Percentiles rank a stretch among this genome's conserved stretches.
phyloP scores from a whole-genome alignment of 768 basidiomycete species.

The Multifurca ochricompacta region DNA sequence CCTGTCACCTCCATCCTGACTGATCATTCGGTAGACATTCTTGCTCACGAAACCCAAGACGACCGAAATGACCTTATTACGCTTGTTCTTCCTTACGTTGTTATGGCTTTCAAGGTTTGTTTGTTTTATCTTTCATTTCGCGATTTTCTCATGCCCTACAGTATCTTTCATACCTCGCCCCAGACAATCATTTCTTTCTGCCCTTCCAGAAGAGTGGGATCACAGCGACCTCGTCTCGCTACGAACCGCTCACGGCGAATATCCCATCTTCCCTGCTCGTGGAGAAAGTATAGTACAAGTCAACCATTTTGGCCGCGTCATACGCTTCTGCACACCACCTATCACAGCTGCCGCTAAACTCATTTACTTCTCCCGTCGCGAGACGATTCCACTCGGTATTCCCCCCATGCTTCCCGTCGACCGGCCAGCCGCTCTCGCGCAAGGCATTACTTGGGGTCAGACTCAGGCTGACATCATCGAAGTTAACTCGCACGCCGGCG shows the following conservation, averaged over 20 bases:
- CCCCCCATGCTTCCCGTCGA: slow-evolving; percentile 35
- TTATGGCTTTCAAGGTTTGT: slow-evolving; percentile 30
- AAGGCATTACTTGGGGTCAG: slow-evolving; percentile 29
- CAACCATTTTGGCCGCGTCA: slow-evolving; percentile 21
- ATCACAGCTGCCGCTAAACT: slow-evolving; percentile 52
- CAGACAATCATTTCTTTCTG: slow-evolving; percentile 51
- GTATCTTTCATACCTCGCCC: slow-evolving; percentile 53
- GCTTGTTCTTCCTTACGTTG: slow-evolving; percentile 18
- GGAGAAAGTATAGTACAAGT: slow-evolving; percentile 19
- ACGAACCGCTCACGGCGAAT: slow-evolving; percentile 37
- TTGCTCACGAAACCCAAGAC: slow-evolving; percentile 25
- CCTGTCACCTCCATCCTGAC: not conserved
- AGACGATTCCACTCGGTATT: slow-evolving; percentile 35
- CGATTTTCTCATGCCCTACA: slow-evolving; percentile 37
- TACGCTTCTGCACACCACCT: slow-evolving; percentile 34
- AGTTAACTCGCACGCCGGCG: slow-evolving; percentile 39
- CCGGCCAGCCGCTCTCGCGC: slow-evolving; percentile 28
- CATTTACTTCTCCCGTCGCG: slow-evolving; percentile 52
- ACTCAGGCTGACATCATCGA: slow-evolving; percentile 57
- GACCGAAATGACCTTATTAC: slow-evolving; percentile 28
- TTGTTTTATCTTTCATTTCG: slow-evolving; percentile 29
- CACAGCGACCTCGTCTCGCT: slow-evolving; percentile 26
- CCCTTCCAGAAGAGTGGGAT: slow-evolving; percentile 34
- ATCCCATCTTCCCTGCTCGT: slow-evolving; percentile 36
- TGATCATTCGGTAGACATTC: slow-evolving; percentile 20